Evolutionary conservation across 495 filamentous ascomycete species (phyloP), one percentile per base, ranked within the genome.

Genomic region (Penicillium fimorum): DNA sequence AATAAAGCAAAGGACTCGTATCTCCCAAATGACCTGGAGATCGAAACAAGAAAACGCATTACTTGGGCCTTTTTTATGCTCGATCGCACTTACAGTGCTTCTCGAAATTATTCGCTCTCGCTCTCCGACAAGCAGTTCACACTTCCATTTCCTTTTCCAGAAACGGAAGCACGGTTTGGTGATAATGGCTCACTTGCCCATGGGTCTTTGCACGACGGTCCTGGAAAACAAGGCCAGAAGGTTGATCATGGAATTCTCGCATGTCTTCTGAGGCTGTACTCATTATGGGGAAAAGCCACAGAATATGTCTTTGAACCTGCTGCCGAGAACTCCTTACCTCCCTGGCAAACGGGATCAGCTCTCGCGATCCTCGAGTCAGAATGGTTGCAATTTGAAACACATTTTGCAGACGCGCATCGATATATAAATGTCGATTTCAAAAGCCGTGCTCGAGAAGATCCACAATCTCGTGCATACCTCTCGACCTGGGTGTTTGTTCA

Each of bases 51-150:
- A n/a, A 58, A 53, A 50, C 58, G 67, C 29, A 64, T 68, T 10
- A 64, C 62, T 1, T 70, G 67, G 67, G 65, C 65, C 3, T 70
- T 58, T 42, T 70, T 70, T 49, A 68, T 70, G 60, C 62, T 70
- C 12, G 67, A 70, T 47, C 65, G 67, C 42, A 63, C 56, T 5
- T 70, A 70, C 30, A 68, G 65, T 33, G 65, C 65, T 5, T 68
- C 67, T 4, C 56, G 62, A 32, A 64, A 61, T 35, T 68, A 68
- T 18, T 70, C 67, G 4, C 18, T 66, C 0, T 68, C 65, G 29
- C 62, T 70, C 2, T 54, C 67, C 1, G 67, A 68, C 22, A 70
- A 66, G 15, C 62, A 65, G 35, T 70, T 68, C 27, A 68, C 58
- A 0, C 49, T 70, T 5, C 20, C 51, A 3, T 68, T 68, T 40